phyloP scores from a whole-genome alignment of 192 early-diverging fungal species.

The Podochytrium sp. region DNA sequence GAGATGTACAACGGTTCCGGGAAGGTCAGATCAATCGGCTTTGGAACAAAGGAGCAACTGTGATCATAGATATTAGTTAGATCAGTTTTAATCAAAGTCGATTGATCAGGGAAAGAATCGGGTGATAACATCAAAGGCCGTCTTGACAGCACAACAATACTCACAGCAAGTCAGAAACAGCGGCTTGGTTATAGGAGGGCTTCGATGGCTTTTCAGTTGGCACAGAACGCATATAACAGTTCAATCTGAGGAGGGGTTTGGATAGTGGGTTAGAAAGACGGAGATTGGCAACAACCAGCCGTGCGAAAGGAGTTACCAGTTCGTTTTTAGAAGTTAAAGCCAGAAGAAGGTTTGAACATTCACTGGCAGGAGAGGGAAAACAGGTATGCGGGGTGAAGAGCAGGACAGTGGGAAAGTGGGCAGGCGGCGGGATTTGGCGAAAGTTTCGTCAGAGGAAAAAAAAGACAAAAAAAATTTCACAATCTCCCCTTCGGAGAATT shows the following conservation, averaged over 20 bases:
- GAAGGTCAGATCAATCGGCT: slow-evolving; percentile 25
- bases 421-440: not conserved
- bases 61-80: not conserved
- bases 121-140: not conserved
- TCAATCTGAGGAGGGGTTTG: not conserved
- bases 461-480: too few species aligned
- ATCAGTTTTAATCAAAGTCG: too few species aligned
- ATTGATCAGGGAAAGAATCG: slow-evolving; percentile 9
- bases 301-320: not conserved
- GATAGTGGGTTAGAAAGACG: not conserved
- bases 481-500: too few species aligned
- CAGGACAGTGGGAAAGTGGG: not conserved
- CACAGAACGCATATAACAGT: slow-evolving; percentile 21
- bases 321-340: slow-evolving; percentile 10
- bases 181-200: slow-evolving; percentile 20
- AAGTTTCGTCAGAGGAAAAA: not conserved
- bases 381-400: not conserved
- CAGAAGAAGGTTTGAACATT: slow-evolving; percentile 20
- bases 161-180: slow-evolving; percentile 11
- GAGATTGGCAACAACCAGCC: not conserved
- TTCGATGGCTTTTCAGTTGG: not conserved
- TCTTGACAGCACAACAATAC: not conserved
- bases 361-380: not conserved
- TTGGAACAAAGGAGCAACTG: slow-evolving; percentile 1
- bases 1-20: slow-evolving; percentile 31